These are phyloP conservation scores for Arachis hypogaea DNA, from an alignment of 306 rosid genomes.

Conservation along the genomic window DNA sequence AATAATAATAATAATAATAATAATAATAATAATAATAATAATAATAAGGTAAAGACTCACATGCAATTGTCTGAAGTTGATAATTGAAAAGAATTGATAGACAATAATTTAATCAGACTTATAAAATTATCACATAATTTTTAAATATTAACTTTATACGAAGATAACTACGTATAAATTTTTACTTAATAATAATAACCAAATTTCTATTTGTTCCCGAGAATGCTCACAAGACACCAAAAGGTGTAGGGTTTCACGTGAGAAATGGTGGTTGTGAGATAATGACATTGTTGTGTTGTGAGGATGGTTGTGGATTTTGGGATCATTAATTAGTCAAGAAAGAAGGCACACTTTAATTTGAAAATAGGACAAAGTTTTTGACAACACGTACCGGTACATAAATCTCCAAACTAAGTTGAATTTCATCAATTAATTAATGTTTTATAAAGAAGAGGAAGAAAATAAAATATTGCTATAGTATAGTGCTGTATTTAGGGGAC, in stretches of 20 bases:
- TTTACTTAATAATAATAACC: not conserved
- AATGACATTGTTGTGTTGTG: constrained; percentile 29
- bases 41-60: too few species aligned
- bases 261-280: constrained; percentile 44
- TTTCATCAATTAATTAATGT: constrained; percentile 6
- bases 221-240: constrained; percentile 33
- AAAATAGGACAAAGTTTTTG: constrained; percentile 34
- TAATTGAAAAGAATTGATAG: too few species aligned
- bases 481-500: not conserved
- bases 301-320: constrained; percentile 44
- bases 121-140: too few species aligned
- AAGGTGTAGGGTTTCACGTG: constrained; percentile 13
- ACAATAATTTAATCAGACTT: too few species aligned
- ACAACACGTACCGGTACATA: constrained; percentile 25
- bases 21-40: too few species aligned
- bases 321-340: constrained; percentile 67
- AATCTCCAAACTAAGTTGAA: constrained; percentile 39
- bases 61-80: too few species aligned
- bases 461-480: not conserved
- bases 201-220: not conserved
- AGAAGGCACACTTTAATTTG: constrained; percentile 61
- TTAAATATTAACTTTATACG: too few species aligned
- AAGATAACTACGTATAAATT: too few species aligned
- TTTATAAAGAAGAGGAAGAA: constrained; percentile 17
- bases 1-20: too few species aligned